Evolutionary conservation across 345 rosid genomes (phyloP).

Genomic region (Boechera stricta): DNA sequence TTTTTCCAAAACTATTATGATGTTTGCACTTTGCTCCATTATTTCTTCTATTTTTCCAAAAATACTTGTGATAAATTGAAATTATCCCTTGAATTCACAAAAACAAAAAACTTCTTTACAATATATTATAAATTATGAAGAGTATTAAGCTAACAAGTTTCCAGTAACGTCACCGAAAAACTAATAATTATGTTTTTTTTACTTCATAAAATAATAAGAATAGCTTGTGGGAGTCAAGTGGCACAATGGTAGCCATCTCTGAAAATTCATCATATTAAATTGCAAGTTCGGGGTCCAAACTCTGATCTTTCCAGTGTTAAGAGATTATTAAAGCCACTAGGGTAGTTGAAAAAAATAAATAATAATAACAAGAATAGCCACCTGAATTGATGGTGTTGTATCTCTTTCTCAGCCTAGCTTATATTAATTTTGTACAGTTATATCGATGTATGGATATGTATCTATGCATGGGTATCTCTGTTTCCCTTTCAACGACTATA

Average conservation of each 20-base stretch:
- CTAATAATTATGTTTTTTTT: background rate
- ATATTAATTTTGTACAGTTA: background rate
- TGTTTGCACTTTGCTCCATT: slow-evolving; percentile 6
- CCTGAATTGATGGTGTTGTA: slow-evolving; percentile 18
- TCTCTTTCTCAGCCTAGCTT: slow-evolving; percentile 17
- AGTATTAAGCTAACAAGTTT: no score
- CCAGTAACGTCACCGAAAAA: background rate
- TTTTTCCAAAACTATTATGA: background rate
- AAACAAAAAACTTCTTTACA: no score
- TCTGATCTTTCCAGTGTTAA: no score
- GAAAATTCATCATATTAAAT: no score
- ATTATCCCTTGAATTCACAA: background rate
- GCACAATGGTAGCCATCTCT: no score
- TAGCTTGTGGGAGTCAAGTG: background rate
- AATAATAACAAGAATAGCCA: slow-evolving; percentile 4
- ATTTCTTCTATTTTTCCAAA: background rate
- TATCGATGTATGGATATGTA: background rate
- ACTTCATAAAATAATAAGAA: background rate
- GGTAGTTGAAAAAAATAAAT: no score
- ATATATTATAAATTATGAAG: background rate
- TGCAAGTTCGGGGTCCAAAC: no score
- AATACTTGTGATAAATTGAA: no score
- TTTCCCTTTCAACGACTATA: background rate
- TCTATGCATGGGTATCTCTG: slow-evolving; percentile 2
- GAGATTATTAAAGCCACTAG: no score